A percentile compares a stretch with the other conserved stretches of the same genome.
Evolutionary conservation across 2,329 filamentous ascomycete species (phyloP).

Genomic region (Talaromyces albobiverticillius): DNA sequence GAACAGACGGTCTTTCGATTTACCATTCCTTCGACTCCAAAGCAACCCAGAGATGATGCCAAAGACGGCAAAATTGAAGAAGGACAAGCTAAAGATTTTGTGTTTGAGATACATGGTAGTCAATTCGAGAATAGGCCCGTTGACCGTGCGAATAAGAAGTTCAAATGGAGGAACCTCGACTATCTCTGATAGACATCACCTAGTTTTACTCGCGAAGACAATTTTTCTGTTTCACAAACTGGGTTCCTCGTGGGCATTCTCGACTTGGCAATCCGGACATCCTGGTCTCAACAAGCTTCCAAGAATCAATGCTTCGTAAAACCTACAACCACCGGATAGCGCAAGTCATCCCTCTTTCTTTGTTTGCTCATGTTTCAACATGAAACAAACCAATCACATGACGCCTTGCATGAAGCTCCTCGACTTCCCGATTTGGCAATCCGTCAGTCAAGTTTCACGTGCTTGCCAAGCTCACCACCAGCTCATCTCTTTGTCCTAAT

Average conservation of each 20-base stretch:
- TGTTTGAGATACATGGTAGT: slow-evolving; percentile 83
- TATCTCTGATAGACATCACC: slow-evolving; percentile 63
- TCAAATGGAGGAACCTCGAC: slow-evolving; percentile 77
- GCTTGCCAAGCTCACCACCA: background rate
- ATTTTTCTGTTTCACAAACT: no score
- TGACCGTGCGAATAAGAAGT: slow-evolving; percentile 86
- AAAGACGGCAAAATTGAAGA: slow-evolving; percentile 17
- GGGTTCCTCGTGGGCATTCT: no score
- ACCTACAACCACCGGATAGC: no score
- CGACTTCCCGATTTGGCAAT: background rate
- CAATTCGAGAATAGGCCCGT: slow-evolving; percentile 80
- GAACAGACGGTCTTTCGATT: slow-evolving; percentile 84
- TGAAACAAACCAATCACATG: background rate
- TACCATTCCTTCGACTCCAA: slow-evolving; percentile 54
- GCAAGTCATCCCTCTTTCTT: background rate
- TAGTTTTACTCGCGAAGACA: background rate
- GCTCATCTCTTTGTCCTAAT: background rate
- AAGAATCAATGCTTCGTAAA: no score
- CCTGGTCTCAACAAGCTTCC: no score
- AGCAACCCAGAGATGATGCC: slow-evolving; percentile 18
- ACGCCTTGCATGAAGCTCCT: no score
- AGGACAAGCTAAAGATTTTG: slow-evolving; percentile 48
- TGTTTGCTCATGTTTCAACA: background rate
- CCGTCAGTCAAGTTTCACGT: background rate
- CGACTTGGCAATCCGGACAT: no score